Conservation (phyloP, 2,329 filamentous ascomycete species). For the Beauveria asiatica region DNA sequence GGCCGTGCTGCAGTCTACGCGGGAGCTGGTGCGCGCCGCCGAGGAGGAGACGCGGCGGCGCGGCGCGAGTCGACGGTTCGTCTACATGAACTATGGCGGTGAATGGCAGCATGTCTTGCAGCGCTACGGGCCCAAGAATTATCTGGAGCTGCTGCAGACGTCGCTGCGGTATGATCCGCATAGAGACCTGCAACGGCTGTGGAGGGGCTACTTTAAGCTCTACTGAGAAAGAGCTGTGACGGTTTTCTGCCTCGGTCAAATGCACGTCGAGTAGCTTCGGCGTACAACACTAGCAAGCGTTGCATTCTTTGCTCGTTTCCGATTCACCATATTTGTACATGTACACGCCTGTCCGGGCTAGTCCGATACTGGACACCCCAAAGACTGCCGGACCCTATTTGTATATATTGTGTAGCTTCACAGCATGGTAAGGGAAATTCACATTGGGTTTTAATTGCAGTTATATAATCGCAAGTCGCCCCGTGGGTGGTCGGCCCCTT, state of each 20-base stretch:
- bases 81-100: constrained; percentile 29
- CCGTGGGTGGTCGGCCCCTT: too few relatives aligned
- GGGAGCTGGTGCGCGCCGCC: constrained; percentile 20
- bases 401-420: too few relatives aligned
- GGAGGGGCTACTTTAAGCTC: neutral
- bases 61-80: constrained; percentile 23
- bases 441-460: too few relatives aligned
- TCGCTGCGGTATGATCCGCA: neutral
- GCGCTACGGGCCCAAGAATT: constrained; percentile 28
- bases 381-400: too few relatives aligned
- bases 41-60: constrained; percentile 13
- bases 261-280: too few relatives aligned
- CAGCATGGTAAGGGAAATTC: too few relatives aligned
- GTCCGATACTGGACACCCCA: too few relatives aligned
- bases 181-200: neutral
- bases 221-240: neutral
- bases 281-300: too few relatives aligned
- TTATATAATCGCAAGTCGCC: neutral
- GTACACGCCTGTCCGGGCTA: too few relatives aligned
- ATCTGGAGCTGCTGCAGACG: constrained; percentile 16
- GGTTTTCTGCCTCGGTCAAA: neutral
- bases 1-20: constrained; percentile 17
- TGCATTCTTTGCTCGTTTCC: too few relatives aligned
- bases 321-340: too few relatives aligned
- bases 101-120: constrained; percentile 28